These are phyloP conservation scores for Teratosphaeria pseudoeucalypti DNA, from an alignment of 2,329 filamentous ascomycete genomes.

Conservation along the genomic window DNA sequence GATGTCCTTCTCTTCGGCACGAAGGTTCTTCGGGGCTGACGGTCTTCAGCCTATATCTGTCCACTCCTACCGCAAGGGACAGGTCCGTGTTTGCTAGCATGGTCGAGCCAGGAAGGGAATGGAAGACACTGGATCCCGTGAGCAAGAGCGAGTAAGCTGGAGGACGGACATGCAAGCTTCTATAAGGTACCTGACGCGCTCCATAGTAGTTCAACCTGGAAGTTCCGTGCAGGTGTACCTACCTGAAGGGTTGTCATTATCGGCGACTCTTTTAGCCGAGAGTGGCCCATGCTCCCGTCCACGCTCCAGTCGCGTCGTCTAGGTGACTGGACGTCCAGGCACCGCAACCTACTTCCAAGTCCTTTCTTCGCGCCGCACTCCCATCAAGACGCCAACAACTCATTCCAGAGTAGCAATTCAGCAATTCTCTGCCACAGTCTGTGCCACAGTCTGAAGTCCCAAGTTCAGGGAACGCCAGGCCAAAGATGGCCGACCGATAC, in stretches of 20 bases:
- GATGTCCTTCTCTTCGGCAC: background rate
- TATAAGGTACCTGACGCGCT: too few relatives aligned
- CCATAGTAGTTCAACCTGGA: background rate
- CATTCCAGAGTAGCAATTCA: background rate
- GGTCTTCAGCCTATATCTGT: background rate
- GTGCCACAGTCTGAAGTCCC: background rate
- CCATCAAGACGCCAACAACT: background rate
- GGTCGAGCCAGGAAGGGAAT: background rate
- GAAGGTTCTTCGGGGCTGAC: background rate
- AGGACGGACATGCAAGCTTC: background rate
- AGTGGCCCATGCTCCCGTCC: background rate
- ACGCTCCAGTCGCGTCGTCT: background rate
- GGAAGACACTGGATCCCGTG: background rate
- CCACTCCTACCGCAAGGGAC: background rate
- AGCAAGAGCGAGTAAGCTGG: background rate
- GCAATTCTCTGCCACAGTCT: background rate
- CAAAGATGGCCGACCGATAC: conserved; percentile 89
- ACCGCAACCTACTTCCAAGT: background rate
- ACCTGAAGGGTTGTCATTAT: background rate
- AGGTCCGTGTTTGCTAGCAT: background rate
- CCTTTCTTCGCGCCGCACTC: background rate
- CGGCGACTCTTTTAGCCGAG: background rate
- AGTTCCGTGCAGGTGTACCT: background rate
- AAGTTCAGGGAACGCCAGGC: conserved; percentile 5
- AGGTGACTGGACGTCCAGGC: background rate